Evolutionary conservation across 768 basidiomycete genomes (phyloP).

Genomic region (Auriculariales sp.): DNA sequence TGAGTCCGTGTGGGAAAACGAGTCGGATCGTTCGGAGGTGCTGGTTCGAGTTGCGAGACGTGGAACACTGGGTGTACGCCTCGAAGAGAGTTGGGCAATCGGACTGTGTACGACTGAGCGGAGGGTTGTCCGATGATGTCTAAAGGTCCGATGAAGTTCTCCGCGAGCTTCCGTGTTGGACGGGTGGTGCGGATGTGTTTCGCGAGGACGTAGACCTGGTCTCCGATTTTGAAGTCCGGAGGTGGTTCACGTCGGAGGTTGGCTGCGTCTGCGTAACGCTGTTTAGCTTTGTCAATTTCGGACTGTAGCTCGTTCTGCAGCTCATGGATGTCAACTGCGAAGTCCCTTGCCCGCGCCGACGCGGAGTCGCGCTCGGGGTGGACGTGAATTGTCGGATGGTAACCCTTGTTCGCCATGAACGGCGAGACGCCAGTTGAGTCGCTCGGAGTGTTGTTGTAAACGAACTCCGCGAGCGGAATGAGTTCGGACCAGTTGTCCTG

Average conservation of each 20-base stretch:
- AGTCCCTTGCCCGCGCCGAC: conserved; percentile 14
- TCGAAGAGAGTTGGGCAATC: neutral
- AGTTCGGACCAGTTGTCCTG: conserved; percentile 30
- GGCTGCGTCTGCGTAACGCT: conserved; percentile 15
- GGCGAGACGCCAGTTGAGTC: conserved; percentile 21
- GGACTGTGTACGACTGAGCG: neutral
- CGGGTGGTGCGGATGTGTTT: conserved; percentile 26
- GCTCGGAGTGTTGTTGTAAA: conserved; percentile 23
- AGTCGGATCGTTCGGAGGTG: neutral
- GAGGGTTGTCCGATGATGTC: neutral
- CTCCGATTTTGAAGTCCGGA: conserved; percentile 17
- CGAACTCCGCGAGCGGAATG: conserved; percentile 26
- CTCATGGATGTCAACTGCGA: conserved; percentile 9
- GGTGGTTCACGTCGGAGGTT: conserved; percentile 13
- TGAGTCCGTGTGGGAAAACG: neutral
- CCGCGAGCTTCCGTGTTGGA: conserved; percentile 25
- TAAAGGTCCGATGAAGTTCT: conserved; percentile 18
- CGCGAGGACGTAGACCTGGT: conserved; percentile 24
- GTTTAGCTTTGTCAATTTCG: conserved; percentile 18
- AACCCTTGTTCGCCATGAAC: conserved; percentile 22
- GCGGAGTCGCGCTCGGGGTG: conserved; percentile 10
- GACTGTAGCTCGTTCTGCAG: conserved; percentile 21
- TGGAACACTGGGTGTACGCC: conserved; percentile 13
- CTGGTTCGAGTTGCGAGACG: conserved; percentile 10
- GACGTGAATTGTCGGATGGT: conserved; percentile 9